These are phyloP conservation scores for Volvox reticuliferus DNA, from an alignment of 139 green algal species.

Conservation along the genomic window DNA sequence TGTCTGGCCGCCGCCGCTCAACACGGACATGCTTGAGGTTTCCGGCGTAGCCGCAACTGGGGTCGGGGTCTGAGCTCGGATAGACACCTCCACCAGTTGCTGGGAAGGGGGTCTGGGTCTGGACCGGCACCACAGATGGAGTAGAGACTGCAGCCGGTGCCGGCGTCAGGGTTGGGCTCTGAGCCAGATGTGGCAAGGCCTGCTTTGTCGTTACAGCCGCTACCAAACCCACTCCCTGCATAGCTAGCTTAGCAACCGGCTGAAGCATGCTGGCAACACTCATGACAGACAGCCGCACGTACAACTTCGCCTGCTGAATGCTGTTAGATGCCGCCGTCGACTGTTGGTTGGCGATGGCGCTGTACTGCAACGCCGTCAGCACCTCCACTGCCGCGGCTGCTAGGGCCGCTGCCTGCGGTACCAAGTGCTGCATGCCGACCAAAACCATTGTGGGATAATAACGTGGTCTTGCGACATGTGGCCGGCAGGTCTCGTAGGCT, in stretches of 20 bases:
- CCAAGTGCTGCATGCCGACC: constrained; percentile 28
- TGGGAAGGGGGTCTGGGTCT: neutral
- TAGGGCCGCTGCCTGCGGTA: constrained; percentile 13
- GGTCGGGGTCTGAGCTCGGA: neutral
- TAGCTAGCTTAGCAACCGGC: constrained; percentile 20
- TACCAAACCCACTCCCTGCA: constrained; percentile 7
- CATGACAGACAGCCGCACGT: constrained; percentile 34
- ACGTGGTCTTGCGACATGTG: constrained; percentile 29
- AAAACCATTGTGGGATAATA: constrained; percentile 38
- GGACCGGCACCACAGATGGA: neutral
- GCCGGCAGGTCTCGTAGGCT: neutral
- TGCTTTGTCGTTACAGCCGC: constrained; percentile 34
- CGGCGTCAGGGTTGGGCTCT: neutral
- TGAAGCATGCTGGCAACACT: constrained; percentile 7
- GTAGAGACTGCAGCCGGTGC: neutral
- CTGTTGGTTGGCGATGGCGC: neutral
- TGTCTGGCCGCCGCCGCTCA: no score
- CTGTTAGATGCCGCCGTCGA: no score
- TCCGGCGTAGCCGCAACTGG: neutral
- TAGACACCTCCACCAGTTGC: neutral
- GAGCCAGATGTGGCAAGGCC: neutral
- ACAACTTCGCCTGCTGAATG: constrained; percentile 30
- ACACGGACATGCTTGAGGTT: neutral
- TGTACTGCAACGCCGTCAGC: constrained; percentile 13
- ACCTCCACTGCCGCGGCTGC: neutral